Conservation (phyloP, 2,329 filamentous ascomycete genomes). For the Aureobasidium sp. region DNA sequence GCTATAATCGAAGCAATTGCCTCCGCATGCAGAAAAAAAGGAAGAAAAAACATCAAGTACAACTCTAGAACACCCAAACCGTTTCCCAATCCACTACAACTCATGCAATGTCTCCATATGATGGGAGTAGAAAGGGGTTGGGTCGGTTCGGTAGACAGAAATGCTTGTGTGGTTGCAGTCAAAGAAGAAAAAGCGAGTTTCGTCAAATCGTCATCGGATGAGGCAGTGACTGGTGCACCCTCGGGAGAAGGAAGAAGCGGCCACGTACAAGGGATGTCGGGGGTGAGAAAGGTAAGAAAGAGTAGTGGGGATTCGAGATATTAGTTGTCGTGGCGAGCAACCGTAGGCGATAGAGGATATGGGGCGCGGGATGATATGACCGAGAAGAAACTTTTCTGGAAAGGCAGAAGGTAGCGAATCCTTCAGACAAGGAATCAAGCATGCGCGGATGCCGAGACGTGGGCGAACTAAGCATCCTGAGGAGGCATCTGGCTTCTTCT, state of each 20-base stretch:
- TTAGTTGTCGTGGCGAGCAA: conserved; percentile 7
- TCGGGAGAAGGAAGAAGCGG: conserved; percentile 2
- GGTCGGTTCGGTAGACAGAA: not conserved
- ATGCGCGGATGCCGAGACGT: not conserved
- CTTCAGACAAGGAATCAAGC: not conserved
- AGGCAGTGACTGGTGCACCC: conserved; percentile 11
- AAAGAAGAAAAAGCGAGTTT: conserved; percentile 8
- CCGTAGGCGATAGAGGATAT: not conserved
- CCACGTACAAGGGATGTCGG: conserved; percentile 10
- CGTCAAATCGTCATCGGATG: conserved; percentile 11
- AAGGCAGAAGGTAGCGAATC: not conserved
- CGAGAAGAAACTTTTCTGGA: not conserved
- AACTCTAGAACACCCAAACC: not conserved
- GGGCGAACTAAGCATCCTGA: conserved; percentile 14
- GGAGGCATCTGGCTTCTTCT: conserved; percentile 71
- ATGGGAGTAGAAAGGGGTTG: not conserved
- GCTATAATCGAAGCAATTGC: conserved; percentile 12
- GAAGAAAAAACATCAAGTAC: not conserved
- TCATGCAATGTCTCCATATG: not conserved
- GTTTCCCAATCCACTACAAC: not conserved
- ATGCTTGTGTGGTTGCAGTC: not conserved
- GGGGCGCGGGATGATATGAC: not conserved
- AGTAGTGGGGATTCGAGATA: not conserved
- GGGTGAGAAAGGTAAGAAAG: not conserved
- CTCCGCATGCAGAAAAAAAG: conserved; percentile 8